Evolutionary conservation across 352 stramenopile species (phyloP), one percentile per base, ranked within the genome.

Genomic region (Pythium sp.): DNA sequence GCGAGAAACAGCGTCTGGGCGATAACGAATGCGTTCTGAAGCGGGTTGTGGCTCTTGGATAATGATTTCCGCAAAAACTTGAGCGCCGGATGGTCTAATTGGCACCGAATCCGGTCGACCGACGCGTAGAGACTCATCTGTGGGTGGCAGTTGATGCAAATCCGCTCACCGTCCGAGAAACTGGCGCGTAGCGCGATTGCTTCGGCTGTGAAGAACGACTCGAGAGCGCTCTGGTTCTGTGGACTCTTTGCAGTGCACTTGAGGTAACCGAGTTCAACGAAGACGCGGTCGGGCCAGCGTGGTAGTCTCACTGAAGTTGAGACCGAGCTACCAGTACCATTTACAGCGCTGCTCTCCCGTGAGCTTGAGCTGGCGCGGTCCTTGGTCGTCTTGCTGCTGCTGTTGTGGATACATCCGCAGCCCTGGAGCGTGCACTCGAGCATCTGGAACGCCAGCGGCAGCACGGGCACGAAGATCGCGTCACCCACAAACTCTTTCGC

Each of bases 381-480:
- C 20, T 26, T 56, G 14, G 8, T 54, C 24, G 20, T 5, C 1
- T n/a, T 72, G 15, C 49, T 36, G 18, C 58, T 73, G 2, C 38
- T n/a, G 14, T 62, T 59, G 32, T 73, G 61, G 53, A 81, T 66
- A 41, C 83, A 91, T 2, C 71, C 76, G 49, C 83, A 91, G 64
- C 82, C 78, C 58, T 84, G 75, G 22, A 91, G 73, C 41, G 77
- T 79, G 32, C 83, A 91, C 62, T 91, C 81, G 12, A 90, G 83
- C 78, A 91, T 89, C 56, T 91, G 83, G 57, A 90, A 89, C 14
- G 81, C 81, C 0, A 91, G 63, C 0, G 83, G 83, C 24, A 91
- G 69, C 49, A 83, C 77, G 26, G 83, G 81, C 12, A 90, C 83
- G 62, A 91, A 91, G 20, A 90, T 78, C 14, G 80, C 67, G 61